Evolutionary conservation across 148 eudicot species (phyloP).

Genomic region (Camellia lanceoleosa): DNA sequence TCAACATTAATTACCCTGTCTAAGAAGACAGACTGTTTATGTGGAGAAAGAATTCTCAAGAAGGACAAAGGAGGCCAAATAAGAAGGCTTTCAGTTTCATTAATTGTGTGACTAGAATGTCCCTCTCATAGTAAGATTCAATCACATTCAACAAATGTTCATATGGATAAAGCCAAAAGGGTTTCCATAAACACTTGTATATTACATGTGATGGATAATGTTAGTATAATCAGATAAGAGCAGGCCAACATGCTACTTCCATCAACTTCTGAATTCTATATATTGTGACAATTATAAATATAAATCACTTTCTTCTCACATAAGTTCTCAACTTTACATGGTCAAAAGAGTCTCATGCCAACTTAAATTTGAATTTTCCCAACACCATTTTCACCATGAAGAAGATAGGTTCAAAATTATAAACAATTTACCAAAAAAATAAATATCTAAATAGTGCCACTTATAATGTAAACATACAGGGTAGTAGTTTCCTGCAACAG

Average conservation of each 20-base stretch:
- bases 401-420: not conserved
- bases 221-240: not conserved
- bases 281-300: not conserved
- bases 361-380: not conserved
- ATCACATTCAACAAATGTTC: not conserved
- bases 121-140: not conserved
- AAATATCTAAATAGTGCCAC: not conserved
- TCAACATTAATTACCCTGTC: not conserved
- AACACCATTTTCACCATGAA: not conserved
- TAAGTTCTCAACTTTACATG: not conserved
- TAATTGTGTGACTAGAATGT: not conserved
- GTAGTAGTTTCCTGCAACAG: conserved; percentile 93
- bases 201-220: not conserved
- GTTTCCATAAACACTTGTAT: not conserved
- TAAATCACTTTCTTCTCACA: conserved; percentile 1
- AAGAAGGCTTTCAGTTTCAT: not conserved
- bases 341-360: not conserved
- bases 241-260: not conserved
- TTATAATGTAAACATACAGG: conserved; percentile 59
- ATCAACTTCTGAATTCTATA: not conserved
- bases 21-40: not conserved
- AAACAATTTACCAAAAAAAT: not conserved
- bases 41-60: not conserved
- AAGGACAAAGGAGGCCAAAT: not conserved
- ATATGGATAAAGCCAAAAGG: not conserved